Evolutionary conservation across 2,329 filamentous ascomycete species (phyloP).

Genomic region (Diaporthe velutina): DNA sequence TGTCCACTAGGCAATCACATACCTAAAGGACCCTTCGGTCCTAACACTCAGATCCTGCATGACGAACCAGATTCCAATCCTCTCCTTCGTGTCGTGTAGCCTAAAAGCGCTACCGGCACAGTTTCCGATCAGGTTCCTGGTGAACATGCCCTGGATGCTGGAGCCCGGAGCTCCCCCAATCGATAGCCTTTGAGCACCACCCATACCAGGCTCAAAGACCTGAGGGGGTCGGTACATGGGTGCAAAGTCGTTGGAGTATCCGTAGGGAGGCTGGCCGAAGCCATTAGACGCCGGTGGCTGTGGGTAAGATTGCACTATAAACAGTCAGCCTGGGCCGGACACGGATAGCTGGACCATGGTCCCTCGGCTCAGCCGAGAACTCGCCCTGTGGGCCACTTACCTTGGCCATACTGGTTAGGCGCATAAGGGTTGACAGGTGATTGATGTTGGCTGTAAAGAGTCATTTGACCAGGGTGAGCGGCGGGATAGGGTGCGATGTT

Average conservation of each 20-base stretch:
- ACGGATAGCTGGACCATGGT: neutral
- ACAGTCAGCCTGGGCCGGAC: neutral
- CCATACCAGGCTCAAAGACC: slow-evolving; percentile 49
- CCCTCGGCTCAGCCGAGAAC: neutral
- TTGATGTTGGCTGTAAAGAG: slow-evolving; percentile 44
- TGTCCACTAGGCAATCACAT: slow-evolving; percentile 46
- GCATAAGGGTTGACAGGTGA: slow-evolving; percentile 35
- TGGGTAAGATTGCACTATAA: slow-evolving; percentile 33
- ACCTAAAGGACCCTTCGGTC: slow-evolving; percentile 93
- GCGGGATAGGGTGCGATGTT: slow-evolving; percentile 39
- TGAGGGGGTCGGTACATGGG: slow-evolving; percentile 48
- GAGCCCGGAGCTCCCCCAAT: slow-evolving; percentile 67
- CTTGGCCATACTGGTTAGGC: slow-evolving; percentile 36
- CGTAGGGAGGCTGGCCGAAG: slow-evolving; percentile 37
- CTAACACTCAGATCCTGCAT: slow-evolving; percentile 94
- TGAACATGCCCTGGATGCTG: slow-evolving; percentile 79
- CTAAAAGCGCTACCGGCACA: slow-evolving; percentile 89
- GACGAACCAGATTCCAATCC: slow-evolving; percentile 95
- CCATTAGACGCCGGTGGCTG: slow-evolving; percentile 37
- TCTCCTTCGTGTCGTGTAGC: slow-evolving; percentile 82
- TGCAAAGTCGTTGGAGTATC: slow-evolving; percentile 35
- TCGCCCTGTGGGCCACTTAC: slow-evolving; percentile 25
- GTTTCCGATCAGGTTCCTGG: slow-evolving; percentile 93
- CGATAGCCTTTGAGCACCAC: slow-evolving; percentile 49
- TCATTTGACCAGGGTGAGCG: slow-evolving; percentile 35